Evolutionary conservation across 495 filamentous ascomycete species (phyloP), one percentile per base, ranked within the genome.

Genomic region (Aspergillus sclerotioniger): DNA sequence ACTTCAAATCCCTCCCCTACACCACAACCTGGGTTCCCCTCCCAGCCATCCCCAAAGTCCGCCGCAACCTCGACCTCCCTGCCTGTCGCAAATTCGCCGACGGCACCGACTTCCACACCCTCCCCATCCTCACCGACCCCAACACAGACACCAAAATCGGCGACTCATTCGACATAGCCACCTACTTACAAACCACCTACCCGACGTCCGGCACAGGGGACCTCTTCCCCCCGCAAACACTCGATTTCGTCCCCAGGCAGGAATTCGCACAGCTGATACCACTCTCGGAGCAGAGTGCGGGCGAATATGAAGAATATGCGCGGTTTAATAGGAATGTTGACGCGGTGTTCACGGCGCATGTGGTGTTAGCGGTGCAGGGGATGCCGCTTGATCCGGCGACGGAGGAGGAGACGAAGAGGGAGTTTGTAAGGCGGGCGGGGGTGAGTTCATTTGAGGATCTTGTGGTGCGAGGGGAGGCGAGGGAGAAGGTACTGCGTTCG

Each of bases 131-230:
- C n/a, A 56, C 66, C 0, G 82, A 87, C 63, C 59, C 72, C 4
- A 12, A 54, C n/a, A 81, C 80, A 1, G 56, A 57, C 46, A 52
- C 60, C 0, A 19, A 64, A 1, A 31, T 87, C n/a, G 82, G 85
- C 50, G 82, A 87, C 72, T 82, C 84, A 6, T 83, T 87, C 69
- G 81, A 86, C 45, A 85, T 87, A 59, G 81, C 85, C 33, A 59
- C 76, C 39, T 76, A 88, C 68, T 67, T 88, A 9, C 69, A 88
- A 29, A 62, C 73, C 25, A 77, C 58, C 13, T 83, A 80, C 59
- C 71, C 73, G 0, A 67, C 77, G 21, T 58, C 76, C 17, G 64
- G 72, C 9, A 64, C 67, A 13, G 67, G 62, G 2, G 60, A 74
- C 56, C 69, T 81, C 8, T 76, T 80, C 65, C 76, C 76, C 3